Base-by-base conservation (phyloP, 768 basidiomycete species). In the Amanita jacksonii region DNA sequence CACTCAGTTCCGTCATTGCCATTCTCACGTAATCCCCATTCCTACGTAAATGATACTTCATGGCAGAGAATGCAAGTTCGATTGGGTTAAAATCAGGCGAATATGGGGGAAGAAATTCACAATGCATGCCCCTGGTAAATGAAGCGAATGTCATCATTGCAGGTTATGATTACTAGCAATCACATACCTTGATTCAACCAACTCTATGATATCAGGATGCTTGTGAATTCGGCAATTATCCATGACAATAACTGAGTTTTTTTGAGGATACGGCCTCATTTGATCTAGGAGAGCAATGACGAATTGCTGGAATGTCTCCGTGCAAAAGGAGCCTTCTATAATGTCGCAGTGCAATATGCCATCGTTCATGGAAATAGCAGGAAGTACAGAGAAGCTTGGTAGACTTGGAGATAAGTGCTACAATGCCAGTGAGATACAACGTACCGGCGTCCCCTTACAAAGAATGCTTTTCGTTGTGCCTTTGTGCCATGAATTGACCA, bases 401-500 rank as follows among this genome's bases (percentile, higher is more conserved):
- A 10, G 22, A 10, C 16, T 10, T 20, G 25, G 20, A 13, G 33
- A 27, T n/a, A n/a, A n/a, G n/a, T n/a, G n/a, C 19, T 30, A 28
- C 8, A 20, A 30, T 25, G 9, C 23, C 12, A 9, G 15, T 4
- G 12, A 16, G 18, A 8, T 35, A 28, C 33, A 4, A 43, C 41
- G 4, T 18, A 43, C 41, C 41, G 30, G 12, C 12, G 8, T 12
- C 41, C 41, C 9, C 41, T 18, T 13, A 43, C 41, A 33, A 43
- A 43, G 23, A 33, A 35, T 15, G 30, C 41, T 19, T 35, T 32
- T 27, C 22, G 30, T 10, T 12, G n/a, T 12, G 41, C 41, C 7
- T 23, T 22, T 8, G 5, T 35, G 3, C 60, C 60, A 8, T 19
- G 36, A 5, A 51, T 51, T 4, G 57, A 51, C 62, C 62, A 66